phyloP scores from a whole-genome alignment of 345 rosid genomes.

The Gossypium turneri region DNA sequence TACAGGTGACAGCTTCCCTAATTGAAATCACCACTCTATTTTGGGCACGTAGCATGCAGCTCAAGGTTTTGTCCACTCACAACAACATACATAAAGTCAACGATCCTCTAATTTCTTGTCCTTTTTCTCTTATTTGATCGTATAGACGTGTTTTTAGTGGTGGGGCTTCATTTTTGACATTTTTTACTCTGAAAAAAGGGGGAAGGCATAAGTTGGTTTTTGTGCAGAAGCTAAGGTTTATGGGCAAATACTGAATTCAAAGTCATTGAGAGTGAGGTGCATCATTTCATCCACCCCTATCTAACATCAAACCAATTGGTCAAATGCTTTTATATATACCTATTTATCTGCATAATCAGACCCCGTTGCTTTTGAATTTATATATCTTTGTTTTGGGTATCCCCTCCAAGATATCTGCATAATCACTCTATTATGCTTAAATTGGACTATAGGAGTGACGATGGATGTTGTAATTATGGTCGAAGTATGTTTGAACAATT shows the following conservation, averaged over 20 bases:
- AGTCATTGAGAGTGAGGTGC: constrained; percentile 37
- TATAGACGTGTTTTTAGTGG: background rate
- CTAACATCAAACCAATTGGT: constrained; percentile 30
- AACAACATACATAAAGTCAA: constrained; percentile 27
- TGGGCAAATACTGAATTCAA: constrained; percentile 24
- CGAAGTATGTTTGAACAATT: too few relatives aligned
- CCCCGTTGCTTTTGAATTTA: constrained; percentile 2
- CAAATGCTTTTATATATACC: constrained; percentile 26
- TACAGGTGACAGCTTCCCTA: constrained; percentile 16
- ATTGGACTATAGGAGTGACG: background rate
- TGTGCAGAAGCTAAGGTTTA: background rate
- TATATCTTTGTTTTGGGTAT: background rate
- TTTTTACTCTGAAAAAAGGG: constrained; percentile 9
- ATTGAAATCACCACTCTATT: constrained; percentile 5
- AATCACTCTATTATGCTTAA: background rate
- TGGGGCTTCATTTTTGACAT: constrained; percentile 15
- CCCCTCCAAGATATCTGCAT: background rate
- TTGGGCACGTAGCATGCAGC: constrained; percentile 17
- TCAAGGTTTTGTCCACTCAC: constrained; percentile 15
- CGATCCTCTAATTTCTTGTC: background rate
- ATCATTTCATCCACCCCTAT: constrained; percentile 39
- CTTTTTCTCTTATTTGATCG: background rate
- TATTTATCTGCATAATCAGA: background rate
- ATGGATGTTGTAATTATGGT: background rate
- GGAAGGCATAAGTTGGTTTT: background rate